These are phyloP conservation scores for Phaeosphaeria sp. DNA, from an alignment of 2,329 filamentous ascomycete genomes.

Conservation along the genomic window DNA sequence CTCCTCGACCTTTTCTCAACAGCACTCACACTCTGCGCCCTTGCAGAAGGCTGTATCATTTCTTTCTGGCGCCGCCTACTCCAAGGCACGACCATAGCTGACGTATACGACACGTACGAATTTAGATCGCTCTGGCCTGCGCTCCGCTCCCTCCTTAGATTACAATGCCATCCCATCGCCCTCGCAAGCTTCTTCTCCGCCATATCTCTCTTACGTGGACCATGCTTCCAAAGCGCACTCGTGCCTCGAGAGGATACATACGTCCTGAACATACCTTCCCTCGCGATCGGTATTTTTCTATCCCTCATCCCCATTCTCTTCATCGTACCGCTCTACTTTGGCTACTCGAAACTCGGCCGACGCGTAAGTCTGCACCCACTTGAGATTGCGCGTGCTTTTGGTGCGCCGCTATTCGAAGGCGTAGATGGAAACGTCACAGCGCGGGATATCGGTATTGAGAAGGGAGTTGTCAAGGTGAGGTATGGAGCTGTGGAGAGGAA, in stretches of 20 bases:
- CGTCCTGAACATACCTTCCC: conserved; percentile 4
- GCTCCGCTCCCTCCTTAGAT: background rate
- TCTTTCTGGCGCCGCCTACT: conserved; percentile 27
- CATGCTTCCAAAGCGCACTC: conserved; percentile 29
- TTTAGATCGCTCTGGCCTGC: conserved; percentile 22
- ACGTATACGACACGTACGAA: conserved; percentile 26
- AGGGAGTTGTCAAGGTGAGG: conserved; percentile 24
- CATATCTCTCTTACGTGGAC: conserved; percentile 22
- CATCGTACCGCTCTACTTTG: conserved; percentile 28
- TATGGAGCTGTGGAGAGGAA: conserved; percentile 32
- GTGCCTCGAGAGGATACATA: background rate
- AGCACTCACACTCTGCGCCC: conserved; percentile 24
- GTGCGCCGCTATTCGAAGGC: conserved; percentile 35
- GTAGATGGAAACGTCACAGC: conserved; percentile 33
- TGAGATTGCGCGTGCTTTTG: conserved; percentile 42
- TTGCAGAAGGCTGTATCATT: conserved; percentile 26
- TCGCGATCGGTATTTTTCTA: conserved; percentile 15
- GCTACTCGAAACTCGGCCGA: conserved; percentile 40
- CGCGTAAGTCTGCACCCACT: conserved; percentile 38
- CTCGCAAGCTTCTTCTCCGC: background rate
- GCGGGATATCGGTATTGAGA: conserved; percentile 22
- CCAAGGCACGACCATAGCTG: conserved; percentile 14
- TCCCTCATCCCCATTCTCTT: conserved; percentile 21
- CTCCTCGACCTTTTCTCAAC: conserved; percentile 27
- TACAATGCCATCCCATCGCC: background rate